These are phyloP conservation scores for Claviceps sp. DNA, from an alignment of 2,329 filamentous ascomycete species.

Conservation along the genomic window DNA sequence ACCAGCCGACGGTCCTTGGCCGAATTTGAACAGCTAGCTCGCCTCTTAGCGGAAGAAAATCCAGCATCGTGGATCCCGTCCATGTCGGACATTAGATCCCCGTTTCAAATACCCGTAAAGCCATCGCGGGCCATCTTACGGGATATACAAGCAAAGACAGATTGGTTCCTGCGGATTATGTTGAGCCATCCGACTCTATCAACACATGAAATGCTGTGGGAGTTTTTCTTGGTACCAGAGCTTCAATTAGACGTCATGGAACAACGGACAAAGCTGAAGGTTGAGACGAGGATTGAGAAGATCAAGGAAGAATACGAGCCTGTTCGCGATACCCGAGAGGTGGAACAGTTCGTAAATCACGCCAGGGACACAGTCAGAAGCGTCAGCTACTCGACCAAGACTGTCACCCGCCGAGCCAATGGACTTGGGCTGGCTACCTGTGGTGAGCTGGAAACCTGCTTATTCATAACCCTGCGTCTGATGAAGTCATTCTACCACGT, in stretches of 20 bases:
- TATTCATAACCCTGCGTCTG: background rate
- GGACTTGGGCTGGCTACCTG: conserved; percentile 50
- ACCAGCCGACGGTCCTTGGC: conserved; percentile 77
- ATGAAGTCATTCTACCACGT: no score
- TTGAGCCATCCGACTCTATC: conserved; percentile 83
- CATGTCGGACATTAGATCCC: conserved; percentile 63
- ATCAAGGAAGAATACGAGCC: conserved; percentile 83
- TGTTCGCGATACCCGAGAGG: conserved; percentile 69
- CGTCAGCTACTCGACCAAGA: conserved; percentile 72
- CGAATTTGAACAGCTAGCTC: conserved; percentile 84
- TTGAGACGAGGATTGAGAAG: conserved; percentile 67
- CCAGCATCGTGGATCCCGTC: conserved; percentile 90
- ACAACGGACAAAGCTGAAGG: conserved; percentile 75
- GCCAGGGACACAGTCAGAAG: conserved; percentile 80
- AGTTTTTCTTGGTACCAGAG: conserved; percentile 95
- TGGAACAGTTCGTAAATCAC: conserved; percentile 85
- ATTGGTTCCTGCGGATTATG: conserved; percentile 78
- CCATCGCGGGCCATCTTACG: conserved; percentile 77
- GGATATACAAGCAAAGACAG: conserved; percentile 74
- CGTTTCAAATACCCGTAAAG: conserved; percentile 86
- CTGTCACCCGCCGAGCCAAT: conserved; percentile 68
- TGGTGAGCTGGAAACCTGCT: conserved; percentile 28
- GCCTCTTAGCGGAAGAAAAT: conserved; percentile 74
- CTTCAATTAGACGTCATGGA: conserved; percentile 83
- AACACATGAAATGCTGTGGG: conserved; percentile 95